A percentile compares a stretch with the other conserved stretches of the same genome.
phyloP scores from a whole-genome alignment of 768 basidiomycete genomes.

The Pholiota microspora region DNA sequence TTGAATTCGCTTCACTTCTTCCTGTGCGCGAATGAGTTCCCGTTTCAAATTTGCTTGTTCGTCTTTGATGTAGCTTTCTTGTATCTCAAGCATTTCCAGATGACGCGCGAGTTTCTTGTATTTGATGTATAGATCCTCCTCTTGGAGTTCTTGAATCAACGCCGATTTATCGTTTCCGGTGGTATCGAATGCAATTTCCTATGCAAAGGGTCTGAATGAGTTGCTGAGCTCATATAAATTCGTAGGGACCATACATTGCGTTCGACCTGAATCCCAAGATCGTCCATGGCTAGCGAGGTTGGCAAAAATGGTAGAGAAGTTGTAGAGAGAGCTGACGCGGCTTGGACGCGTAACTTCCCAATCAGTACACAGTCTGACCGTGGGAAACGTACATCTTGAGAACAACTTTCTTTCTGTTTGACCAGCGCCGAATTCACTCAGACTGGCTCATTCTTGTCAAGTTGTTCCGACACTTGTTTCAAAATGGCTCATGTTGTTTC shows the following conservation, averaged over 20 bases:
- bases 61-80: slow-evolving; percentile 97
- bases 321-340: slow-evolving; percentile 46
- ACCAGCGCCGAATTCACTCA: no score
- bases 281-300: slow-evolving; percentile 71
- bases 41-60: slow-evolving; percentile 97
- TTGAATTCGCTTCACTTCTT: slow-evolving; percentile 99
- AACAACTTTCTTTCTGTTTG: not conserved
- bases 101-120: slow-evolving; percentile 96
- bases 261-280: slow-evolving; percentile 83
- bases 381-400: slow-evolving; percentile 27
- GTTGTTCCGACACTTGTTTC: slow-evolving; percentile 10
- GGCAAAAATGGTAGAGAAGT: slow-evolving; percentile 20
- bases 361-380: slow-evolving; percentile 27
- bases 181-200: slow-evolving; percentile 91
- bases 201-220: slow-evolving; percentile 9
- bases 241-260: slow-evolving; percentile 37
- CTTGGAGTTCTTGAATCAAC: slow-evolving; percentile 82
- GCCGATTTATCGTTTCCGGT: slow-evolving; percentile 88
- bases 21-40: slow-evolving; percentile 97
- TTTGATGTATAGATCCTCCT: slow-evolving; percentile 94
- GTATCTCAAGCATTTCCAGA: slow-evolving; percentile 91
- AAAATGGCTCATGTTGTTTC: slow-evolving; percentile 84
- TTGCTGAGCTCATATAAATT: not conserved
- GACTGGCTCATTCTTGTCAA: not conserved
- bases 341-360: slow-evolving; percentile 39